Conservation (phyloP, 495 filamentous ascomycete genomes). For the Friedmanniomyces endolithicus region DNA sequence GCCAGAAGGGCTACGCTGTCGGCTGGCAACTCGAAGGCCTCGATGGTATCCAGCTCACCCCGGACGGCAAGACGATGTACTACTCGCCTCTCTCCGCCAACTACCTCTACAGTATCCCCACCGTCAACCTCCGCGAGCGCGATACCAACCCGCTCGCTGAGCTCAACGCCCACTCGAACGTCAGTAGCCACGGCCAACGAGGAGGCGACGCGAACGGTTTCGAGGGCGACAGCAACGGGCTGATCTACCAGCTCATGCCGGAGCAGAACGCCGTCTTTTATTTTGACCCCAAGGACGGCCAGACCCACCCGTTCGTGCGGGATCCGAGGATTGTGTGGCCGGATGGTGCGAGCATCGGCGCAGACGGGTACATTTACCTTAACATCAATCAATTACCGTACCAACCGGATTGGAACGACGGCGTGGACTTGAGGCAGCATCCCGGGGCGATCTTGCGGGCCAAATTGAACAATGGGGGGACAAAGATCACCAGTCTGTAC, state of each 20-base stretch:
- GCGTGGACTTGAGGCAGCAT: slow-evolving; percentile 21
- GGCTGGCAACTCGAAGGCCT: slow-evolving; percentile 27
- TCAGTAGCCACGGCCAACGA: slow-evolving; percentile 29
- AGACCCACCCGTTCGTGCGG: slow-evolving; percentile 26
- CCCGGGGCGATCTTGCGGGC: slow-evolving; percentile 25
- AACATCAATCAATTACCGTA: slow-evolving; percentile 35
- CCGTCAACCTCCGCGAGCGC: slow-evolving; percentile 23
- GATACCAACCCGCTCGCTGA: slow-evolving; percentile 27
- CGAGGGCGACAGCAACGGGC: slow-evolving; percentile 28
- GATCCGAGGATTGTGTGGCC: slow-evolving; percentile 36
- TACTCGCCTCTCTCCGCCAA: slow-evolving; percentile 28
- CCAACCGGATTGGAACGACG: slow-evolving; percentile 30
- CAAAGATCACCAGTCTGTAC: slow-evolving; percentile 22
- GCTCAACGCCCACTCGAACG: slow-evolving; percentile 28
- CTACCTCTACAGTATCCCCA: slow-evolving; percentile 30
- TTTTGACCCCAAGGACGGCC: slow-evolving; percentile 26
- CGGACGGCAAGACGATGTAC: slow-evolving; percentile 30
- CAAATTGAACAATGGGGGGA: slow-evolving; percentile 23
- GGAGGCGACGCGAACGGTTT: slow-evolving; percentile 34
- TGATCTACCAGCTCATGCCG: slow-evolving; percentile 34
- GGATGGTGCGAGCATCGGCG: slow-evolving; percentile 28
- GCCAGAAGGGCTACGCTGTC: slow-evolving; percentile 16
- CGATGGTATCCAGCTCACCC: slow-evolving; percentile 32
- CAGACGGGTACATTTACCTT: slow-evolving; percentile 34
- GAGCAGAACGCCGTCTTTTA: slow-evolving; percentile 32